Conservation (phyloP, 2,329 filamentous ascomycete species). For the Aspergillus sp. region DNA sequence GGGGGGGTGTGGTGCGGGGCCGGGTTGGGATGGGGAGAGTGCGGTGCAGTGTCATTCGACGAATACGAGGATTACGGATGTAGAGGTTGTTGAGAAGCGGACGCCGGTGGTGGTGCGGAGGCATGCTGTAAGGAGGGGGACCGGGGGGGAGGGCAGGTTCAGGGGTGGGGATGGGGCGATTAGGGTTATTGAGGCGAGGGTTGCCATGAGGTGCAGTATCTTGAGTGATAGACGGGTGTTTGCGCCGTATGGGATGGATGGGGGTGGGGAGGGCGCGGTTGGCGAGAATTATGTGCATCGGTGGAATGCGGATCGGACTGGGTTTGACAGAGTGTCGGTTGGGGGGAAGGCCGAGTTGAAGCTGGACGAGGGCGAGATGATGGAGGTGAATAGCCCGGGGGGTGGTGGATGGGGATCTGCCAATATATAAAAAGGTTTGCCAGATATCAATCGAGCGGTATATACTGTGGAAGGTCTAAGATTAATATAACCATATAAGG, state of each 20-base stretch:
- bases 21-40: conserved; percentile 69
- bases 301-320: neutral
- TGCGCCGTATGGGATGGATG: conserved; percentile 74
- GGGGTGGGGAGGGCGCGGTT: conserved; percentile 72
- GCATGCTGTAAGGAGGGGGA: conserved; percentile 64
- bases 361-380: neutral
- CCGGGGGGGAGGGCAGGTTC: conserved; percentile 65
- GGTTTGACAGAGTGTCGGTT: neutral
- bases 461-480: no score
- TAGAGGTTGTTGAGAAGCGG: conserved; percentile 74
- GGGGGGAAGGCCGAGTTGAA: neutral
- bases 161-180: conserved; percentile 74
- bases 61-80: conserved; percentile 79
- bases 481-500: no score
- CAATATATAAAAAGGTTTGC: no score
- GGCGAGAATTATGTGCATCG: conserved; percentile 61
- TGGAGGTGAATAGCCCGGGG: neutral
- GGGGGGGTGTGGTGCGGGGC: conserved; percentile 72
- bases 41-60: conserved; percentile 87
- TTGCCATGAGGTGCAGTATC: conserved; percentile 74
- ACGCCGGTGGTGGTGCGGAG: conserved; percentile 73
- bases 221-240: conserved; percentile 72
- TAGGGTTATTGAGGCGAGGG: conserved; percentile 77
- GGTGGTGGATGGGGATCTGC: neutral
- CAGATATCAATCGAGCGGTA: no score